Evolutionary conservation across 2,329 filamentous ascomycete genomes (phyloP), one percentile per base, ranked within the genome.

Genomic region (Allantophomopsis cytisporea): DNA sequence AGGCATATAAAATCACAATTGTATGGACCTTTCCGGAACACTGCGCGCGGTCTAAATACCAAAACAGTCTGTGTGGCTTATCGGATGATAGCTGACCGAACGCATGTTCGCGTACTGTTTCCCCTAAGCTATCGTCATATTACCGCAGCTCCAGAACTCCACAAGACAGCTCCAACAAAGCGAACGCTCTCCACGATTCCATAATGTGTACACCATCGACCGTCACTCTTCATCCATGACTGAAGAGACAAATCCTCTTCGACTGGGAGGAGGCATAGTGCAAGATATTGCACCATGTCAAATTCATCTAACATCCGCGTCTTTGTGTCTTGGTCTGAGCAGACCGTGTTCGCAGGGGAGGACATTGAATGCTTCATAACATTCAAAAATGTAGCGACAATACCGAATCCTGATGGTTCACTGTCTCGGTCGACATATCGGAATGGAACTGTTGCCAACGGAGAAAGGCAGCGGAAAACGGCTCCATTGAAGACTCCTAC

Each of bases 331-430:
- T 98, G 89, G 83, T 82, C 86, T 59, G 84, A 94, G 57, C 80
- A 89, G 60, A 88, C 84, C 45, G 85, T 98, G 53, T 98, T 96
- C 63, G 85, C 91, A 41, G 91, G 91, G 61, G 91, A 98, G 68
- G 83, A 94, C 55, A 75, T 96, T 55, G 84, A 88, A 64, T 96
- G 91, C 63, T 87, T 80, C 49, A 94, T 98, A 59, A 95, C 85
- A 38, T 98, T 98, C 65, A 89, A 83, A 63, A 98, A 98, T 58
- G 72, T 88, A 46, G 53, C 54, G 18, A 43, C 47, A 18, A 38
- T 41, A 18, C 45, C 49, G 30, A 30, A 39, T 11, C 43, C 49
- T 12, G 43, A 50, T 31, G 48, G 43, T 38, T 37, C 49, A 36
- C 49, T 47, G 10, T 36, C 50, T 38, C 50, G 50, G 43, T 40